Evolutionary conservation across 1,284 basidiomycete species (phyloP).

Genomic region (Inonotus obliquus): DNA sequence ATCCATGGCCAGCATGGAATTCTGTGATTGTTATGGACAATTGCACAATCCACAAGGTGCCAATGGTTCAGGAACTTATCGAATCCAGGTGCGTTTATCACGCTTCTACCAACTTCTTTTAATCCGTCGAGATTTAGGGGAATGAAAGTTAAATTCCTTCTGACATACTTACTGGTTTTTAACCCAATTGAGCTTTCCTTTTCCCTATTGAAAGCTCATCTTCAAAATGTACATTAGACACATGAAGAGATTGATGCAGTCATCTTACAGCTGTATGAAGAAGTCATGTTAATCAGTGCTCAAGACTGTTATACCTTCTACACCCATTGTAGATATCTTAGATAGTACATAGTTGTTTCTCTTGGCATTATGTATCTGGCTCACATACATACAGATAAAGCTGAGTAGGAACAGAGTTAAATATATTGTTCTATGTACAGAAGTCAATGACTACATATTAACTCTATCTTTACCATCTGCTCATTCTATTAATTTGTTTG

Average conservation of each 20-base stretch:
- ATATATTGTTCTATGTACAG: background rate
- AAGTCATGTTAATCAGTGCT: background rate
- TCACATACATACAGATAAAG: background rate
- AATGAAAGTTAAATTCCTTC: slow-evolving; percentile 16
- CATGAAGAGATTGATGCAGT: too few relatives aligned
- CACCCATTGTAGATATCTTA: background rate
- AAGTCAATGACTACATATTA: background rate
- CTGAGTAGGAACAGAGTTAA: background rate
- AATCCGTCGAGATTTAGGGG: too few relatives aligned
- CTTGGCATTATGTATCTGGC: too few relatives aligned
- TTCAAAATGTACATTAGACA: too few relatives aligned
- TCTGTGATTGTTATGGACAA: slow-evolving; percentile 35
- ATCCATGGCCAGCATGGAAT: slow-evolving; percentile 25
- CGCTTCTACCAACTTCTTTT: background rate
- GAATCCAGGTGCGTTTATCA: slow-evolving; percentile 4
- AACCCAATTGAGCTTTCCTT: slow-evolving; percentile 22
- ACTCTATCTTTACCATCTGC: background rate
- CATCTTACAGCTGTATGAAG: background rate
- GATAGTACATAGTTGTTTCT: background rate
- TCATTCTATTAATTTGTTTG: background rate
- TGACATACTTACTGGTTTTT: slow-evolving; percentile 22
- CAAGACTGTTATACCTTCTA: too few relatives aligned
- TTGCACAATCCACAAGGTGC: slow-evolving; percentile 28
- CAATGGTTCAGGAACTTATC: slow-evolving; percentile 25
- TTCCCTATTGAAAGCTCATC: slow-evolving; percentile 15